These are phyloP conservation scores for Galeopsis tetrahit DNA, from an alignment of 257 asterid genomes.

Conservation along the genomic window DNA sequence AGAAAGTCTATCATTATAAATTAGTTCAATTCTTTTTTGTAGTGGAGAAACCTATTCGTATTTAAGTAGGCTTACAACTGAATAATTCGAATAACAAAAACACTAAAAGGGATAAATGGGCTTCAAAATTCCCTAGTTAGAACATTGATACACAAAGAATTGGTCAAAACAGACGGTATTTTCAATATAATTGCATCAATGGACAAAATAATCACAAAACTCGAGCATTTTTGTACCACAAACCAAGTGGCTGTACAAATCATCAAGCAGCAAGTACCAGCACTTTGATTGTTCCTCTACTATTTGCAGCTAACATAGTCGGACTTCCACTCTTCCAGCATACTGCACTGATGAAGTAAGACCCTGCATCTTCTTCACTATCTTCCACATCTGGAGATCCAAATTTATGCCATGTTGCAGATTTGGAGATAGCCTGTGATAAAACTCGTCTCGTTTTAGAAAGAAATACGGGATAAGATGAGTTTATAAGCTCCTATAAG, in stretches of 20 bases:
- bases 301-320: constrained; percentile 76
- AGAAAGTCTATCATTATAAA: background rate
- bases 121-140: background rate
- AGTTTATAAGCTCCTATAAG: background rate
- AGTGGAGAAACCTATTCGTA: background rate
- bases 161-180: background rate
- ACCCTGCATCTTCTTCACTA: constrained; percentile 57
- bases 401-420: constrained; percentile 84
- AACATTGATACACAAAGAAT: background rate
- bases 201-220: constrained; percentile 2
- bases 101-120: background rate
- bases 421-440: constrained; percentile 73
- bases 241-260: constrained; percentile 24
- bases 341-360: constrained; percentile 89
- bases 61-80: background rate
- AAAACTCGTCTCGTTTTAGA: background rate
- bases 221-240: background rate
- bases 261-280: constrained; percentile 75
- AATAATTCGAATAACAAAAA: background rate
- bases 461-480: background rate
- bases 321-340: constrained; percentile 93
- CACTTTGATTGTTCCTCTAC: constrained; percentile 84
- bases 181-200: background rate
- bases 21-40: no score
- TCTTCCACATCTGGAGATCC: constrained; percentile 59